Evolutionary conservation across 2,329 filamentous ascomycete genomes (phyloP).

Genomic region (Venturia asperata): DNA sequence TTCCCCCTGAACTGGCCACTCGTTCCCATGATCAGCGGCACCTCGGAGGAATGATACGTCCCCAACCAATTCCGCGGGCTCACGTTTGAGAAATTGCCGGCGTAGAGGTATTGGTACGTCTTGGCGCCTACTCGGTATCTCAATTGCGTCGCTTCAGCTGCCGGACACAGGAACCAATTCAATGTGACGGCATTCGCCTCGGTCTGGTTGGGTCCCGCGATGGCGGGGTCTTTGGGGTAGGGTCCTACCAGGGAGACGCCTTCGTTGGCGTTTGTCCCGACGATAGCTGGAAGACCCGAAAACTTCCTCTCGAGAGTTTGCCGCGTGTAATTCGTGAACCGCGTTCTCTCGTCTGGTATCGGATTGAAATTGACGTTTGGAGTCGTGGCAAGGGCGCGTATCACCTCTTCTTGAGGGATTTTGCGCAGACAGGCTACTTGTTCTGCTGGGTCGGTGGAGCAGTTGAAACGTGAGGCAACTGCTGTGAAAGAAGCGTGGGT

Average conservation of each 20-base stretch:
- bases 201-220: constrained; percentile 24
- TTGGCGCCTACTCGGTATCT: constrained; percentile 5
- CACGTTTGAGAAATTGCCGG: constrained; percentile 33
- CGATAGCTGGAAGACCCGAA: constrained; percentile 29
- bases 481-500: constrained; percentile 34
- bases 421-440: constrained; percentile 35
- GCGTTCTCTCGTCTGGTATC: constrained; percentile 28
- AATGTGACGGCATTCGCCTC: constrained; percentile 25
- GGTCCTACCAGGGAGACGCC: constrained; percentile 30
- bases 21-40: constrained; percentile 20
- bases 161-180: constrained; percentile 29
- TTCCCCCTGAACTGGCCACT: background rate
- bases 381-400: constrained; percentile 26
- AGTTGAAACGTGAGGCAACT: constrained; percentile 31
- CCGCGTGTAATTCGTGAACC: constrained; percentile 32
- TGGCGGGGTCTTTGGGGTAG: constrained; percentile 23
- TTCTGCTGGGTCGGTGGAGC: constrained; percentile 21
- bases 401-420: constrained; percentile 28
- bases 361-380: constrained; percentile 24
- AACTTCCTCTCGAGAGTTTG: background rate
- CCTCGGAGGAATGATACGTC: constrained; percentile 29
- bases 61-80: constrained; percentile 30
- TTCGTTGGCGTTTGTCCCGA: constrained; percentile 32
- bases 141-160: constrained; percentile 25
- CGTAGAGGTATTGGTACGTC: constrained; percentile 35